Conservation (phyloP, 1,284 basidiomycete species). For the Ustilago crameri region DNA sequence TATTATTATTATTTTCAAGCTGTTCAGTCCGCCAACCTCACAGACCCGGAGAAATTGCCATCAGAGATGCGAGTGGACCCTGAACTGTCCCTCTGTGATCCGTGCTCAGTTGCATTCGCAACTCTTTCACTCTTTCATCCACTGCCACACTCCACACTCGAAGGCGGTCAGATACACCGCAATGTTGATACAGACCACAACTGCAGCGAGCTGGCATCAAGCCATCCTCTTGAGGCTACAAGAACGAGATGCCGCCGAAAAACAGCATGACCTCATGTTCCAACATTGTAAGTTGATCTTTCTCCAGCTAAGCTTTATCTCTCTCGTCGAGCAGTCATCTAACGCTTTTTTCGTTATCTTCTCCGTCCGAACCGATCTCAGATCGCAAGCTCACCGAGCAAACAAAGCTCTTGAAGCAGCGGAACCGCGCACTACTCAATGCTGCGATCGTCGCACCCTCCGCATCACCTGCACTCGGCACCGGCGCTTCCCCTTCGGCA, state of each 20-base stretch:
- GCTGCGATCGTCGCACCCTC: conserved; percentile 33
- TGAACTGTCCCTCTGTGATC: conserved; percentile 5
- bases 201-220: conserved; percentile 50
- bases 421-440: conserved; percentile 48
- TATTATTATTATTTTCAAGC: too few relatives aligned
- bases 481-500: conserved; percentile 2
- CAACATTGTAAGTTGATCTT: conserved; percentile 42
- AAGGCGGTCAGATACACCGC: neutral
- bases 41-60: too few relatives aligned
- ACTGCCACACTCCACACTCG: neutral
- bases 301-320: neutral
- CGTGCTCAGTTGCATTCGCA: too few relatives aligned
- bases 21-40: too few relatives aligned
- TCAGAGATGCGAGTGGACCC: conserved; percentile 24
- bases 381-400: conserved; percentile 52
- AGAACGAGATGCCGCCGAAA: conserved; percentile 55
- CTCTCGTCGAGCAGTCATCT: neutral
- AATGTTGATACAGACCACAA: conserved; percentile 15
- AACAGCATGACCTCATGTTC: conserved; percentile 50
- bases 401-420: conserved; percentile 43
- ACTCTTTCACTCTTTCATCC: neutral
- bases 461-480: conserved; percentile 7
- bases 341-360: neutral
- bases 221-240: conserved; percentile 51
- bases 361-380: conserved; percentile 2